A percentile compares a stretch with the other conserved stretches of the same genome.
Conservation (phyloP, 2,329 filamentous ascomycete genomes). For the Fusarium proliferatum region DNA sequence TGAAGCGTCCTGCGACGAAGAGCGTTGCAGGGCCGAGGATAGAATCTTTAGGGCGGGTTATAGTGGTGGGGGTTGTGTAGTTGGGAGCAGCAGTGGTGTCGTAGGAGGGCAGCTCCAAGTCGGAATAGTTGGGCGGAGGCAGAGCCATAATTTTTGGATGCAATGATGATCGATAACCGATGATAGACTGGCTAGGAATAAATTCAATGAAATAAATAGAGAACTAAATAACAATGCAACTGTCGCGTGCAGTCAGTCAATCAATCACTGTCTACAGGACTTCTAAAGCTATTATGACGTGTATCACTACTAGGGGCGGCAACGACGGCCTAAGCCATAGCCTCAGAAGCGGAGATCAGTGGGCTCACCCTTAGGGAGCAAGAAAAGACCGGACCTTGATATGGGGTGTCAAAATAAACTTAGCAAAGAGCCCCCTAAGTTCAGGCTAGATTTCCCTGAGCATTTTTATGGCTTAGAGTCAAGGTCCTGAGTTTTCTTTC, state of each 20-base stretch:
- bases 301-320: not conserved
- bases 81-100: constrained; percentile 21
- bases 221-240: constrained; percentile 1
- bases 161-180: not conserved
- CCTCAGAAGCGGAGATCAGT: not conserved
- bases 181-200: not conserved
- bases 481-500: too few relatives aligned
- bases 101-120: constrained; percentile 42
- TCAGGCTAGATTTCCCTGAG: too few relatives aligned
- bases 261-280: constrained; percentile 6
- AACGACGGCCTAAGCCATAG: not conserved
- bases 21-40: constrained; percentile 48
- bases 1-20: constrained; percentile 49
- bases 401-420: too few relatives aligned
- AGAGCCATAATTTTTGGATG: constrained; percentile 25
- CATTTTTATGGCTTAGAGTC: too few relatives aligned
- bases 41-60: constrained; percentile 10
- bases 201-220: not conserved
- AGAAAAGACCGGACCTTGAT: too few relatives aligned
- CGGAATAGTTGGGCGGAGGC: constrained; percentile 17
- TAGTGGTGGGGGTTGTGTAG: constrained; percentile 1
- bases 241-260: constrained; percentile 20
- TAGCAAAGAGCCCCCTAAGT: too few relatives aligned
- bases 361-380: not conserved
- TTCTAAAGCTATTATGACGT: constrained; percentile 32